Percentiles rank a stretch among this genome's conserved stretches.
Evolutionary conservation across 2,329 filamentous ascomycete genomes (phyloP).

Genomic region (Phialocephala subalpina): DNA sequence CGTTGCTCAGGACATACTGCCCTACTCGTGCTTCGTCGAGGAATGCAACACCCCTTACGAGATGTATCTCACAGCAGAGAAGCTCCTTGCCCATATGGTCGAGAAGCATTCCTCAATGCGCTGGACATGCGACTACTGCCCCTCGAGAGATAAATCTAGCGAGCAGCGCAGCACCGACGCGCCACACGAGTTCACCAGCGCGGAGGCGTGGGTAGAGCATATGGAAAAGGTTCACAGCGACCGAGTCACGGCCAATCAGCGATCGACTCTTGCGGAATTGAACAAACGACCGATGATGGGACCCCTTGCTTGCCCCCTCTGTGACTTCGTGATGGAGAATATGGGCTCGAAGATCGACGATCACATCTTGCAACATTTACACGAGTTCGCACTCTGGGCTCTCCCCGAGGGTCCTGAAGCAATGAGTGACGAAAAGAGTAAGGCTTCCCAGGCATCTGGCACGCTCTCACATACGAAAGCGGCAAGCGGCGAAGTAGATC

Average conservation of each 20-base stretch:
- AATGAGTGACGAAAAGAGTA: no score
- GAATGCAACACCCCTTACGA: not conserved
- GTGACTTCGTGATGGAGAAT: not conserved
- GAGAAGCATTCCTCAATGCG: not conserved
- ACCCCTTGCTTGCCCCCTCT: not conserved
- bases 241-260: not conserved
- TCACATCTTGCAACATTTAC: conserved; percentile 10
- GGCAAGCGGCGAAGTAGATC: no score
- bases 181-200: not conserved
- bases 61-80: conserved; percentile 12
- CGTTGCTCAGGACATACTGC: conserved; percentile 4
- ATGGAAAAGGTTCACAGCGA: conserved; percentile 2
- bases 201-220: conserved; percentile 1
- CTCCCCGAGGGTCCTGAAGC: conserved; percentile 10
- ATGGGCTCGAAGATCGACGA: conserved; percentile 4
- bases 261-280: not conserved
- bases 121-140: conserved; percentile 10
- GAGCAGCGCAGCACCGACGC: no score
- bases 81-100: conserved; percentile 9
- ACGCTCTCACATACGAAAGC: no score
- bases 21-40: not conserved
- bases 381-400: conserved; percentile 5
- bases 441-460: no score
- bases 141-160: conserved; percentile 1
- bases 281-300: conserved; percentile 8